phyloP scores from a whole-genome alignment of 441 rosid genomes.

The Sinapis alba region DNA sequence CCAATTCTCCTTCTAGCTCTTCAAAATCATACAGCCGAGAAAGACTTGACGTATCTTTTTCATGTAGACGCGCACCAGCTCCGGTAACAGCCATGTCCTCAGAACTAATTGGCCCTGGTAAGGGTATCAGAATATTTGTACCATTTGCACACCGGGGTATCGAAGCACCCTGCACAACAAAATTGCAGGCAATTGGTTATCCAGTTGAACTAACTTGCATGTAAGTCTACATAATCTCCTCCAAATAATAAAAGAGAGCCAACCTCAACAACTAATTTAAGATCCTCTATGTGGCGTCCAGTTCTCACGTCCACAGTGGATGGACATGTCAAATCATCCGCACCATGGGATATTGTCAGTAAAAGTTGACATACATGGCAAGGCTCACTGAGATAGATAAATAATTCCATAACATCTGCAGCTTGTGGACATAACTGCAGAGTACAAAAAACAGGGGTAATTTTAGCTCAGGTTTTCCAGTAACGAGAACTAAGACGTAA shows the following conservation, averaged over 20 bases:
- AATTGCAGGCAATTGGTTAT: constrained; percentile 13
- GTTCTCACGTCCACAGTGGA: constrained; percentile 88
- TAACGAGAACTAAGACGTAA: constrained; percentile 20
- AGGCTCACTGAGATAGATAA: constrained; percentile 91
- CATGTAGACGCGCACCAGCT: constrained; percentile 87
- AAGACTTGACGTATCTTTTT: constrained; percentile 64
- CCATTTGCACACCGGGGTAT: constrained; percentile 89
- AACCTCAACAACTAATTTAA: constrained; percentile 92
- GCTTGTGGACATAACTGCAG: constrained; percentile 87
- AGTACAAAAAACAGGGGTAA: not conserved
- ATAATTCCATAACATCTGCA: constrained; percentile 82
- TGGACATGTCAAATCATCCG: constrained; percentile 90
- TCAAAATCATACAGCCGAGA: constrained; percentile 88
- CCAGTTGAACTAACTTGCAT: constrained; percentile 19
- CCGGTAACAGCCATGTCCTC: constrained; percentile 97
- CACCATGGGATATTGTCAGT: constrained; percentile 85
- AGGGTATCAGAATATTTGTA: constrained; percentile 84
- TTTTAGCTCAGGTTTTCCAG: constrained; percentile 20
- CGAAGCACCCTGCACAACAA: constrained; percentile 71
- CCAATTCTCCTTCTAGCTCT: constrained; percentile 93
- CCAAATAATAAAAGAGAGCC: constrained; percentile 26
- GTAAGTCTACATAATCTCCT: constrained; percentile 23
- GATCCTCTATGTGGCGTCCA: constrained; percentile 81
- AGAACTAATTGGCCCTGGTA: constrained; percentile 75
- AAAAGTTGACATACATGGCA: constrained; percentile 98